These are phyloP conservation scores for Calonectria pseudoturangicola DNA, from an alignment of 2,329 filamentous ascomycete genomes.

Conservation along the genomic window DNA sequence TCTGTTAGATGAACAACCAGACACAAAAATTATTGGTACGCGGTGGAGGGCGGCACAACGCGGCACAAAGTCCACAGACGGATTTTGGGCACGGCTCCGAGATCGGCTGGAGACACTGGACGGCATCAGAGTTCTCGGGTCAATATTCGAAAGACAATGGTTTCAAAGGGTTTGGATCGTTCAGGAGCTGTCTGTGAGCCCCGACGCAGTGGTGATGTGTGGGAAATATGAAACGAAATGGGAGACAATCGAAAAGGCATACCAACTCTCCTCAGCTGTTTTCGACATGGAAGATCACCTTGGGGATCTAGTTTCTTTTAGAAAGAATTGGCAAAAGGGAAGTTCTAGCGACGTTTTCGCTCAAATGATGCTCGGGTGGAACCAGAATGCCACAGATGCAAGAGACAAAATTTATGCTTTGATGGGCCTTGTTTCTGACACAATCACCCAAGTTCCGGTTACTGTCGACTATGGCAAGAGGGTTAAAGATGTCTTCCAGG, in stretches of 20 bases:
- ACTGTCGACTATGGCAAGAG: background rate
- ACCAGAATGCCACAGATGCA: conserved; percentile 9
- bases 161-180: conserved; percentile 7
- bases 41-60: conserved; percentile 2
- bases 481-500: background rate
- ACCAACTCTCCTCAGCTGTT: background rate
- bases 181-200: conserved; percentile 7
- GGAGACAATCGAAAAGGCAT: conserved; percentile 1
- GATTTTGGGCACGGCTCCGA: background rate
- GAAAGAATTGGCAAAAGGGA: background rate
- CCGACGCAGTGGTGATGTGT: background rate
- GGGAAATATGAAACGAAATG: background rate
- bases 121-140: background rate
- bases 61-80: background rate
- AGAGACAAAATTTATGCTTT: conserved; percentile 16
- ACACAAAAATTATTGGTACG: background rate
- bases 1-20: background rate
- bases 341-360: background rate
- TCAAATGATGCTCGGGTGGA: conserved; percentile 11
- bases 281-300: conserved; percentile 6
- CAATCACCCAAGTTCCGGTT: background rate
- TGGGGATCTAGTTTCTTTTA: background rate
- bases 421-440: background rate
- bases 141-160: conserved; percentile 3
- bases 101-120: conserved; percentile 4